Conservation (phyloP, 2,329 filamentous ascomycete species). For the Scortechinia acanthostroma region DNA sequence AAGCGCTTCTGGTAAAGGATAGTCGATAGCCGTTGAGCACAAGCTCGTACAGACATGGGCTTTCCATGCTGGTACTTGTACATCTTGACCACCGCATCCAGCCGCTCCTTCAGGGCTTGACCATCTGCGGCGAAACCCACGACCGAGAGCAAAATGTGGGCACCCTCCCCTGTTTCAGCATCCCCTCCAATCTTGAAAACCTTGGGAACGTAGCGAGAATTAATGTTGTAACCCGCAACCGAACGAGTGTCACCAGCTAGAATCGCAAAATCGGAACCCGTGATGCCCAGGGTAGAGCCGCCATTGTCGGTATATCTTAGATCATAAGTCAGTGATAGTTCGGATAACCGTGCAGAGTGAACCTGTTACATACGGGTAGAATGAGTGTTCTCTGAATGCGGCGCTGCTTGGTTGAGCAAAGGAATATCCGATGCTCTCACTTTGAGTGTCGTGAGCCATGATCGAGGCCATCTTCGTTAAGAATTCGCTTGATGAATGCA, state of each 20-base stretch:
- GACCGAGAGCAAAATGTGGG: conserved; percentile 82
- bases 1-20: conserved; percentile 97
- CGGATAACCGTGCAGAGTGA: not conserved
- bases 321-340: conserved; percentile 5
- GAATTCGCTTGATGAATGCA: not conserved
- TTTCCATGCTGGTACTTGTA: conserved; percentile 98
- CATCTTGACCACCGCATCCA: conserved; percentile 95
- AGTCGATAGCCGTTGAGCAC: conserved; percentile 87
- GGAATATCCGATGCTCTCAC: conserved; percentile 1
- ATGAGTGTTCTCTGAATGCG: not conserved
- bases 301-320: conserved; percentile 92
- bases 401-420: not conserved
- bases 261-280: conserved; percentile 88
- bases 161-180: conserved; percentile 75
- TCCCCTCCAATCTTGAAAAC: conserved; percentile 95
- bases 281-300: conserved; percentile 89
- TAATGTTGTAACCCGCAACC: conserved; percentile 96
- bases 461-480: not conserved
- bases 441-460: not conserved
- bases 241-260: conserved; percentile 94
- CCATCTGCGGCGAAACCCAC: conserved; percentile 95
- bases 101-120: conserved; percentile 82
- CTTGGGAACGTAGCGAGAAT: conserved; percentile 89
- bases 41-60: conserved; percentile 87
- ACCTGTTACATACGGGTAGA: not conserved